phyloP scores from a whole-genome alignment of 1,284 basidiomycete genomes.

The Trametes versicolor region DNA sequence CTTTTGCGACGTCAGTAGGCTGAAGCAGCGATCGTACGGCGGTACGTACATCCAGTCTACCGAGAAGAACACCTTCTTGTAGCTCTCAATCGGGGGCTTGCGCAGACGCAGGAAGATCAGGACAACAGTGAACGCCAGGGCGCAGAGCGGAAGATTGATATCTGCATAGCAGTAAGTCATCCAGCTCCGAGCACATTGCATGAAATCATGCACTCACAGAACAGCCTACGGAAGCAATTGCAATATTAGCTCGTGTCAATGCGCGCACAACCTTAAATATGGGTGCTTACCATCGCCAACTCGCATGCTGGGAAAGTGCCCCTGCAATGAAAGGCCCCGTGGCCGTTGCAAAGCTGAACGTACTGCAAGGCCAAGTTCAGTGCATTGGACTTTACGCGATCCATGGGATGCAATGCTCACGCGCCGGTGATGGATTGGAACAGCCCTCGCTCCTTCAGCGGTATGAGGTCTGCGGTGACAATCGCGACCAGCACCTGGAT shows the following conservation, averaged over 20 bases:
- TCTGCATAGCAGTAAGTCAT: slow-evolving; percentile 25
- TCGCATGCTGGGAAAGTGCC: slow-evolving; percentile 42
- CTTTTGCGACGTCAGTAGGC: slow-evolving; percentile 24
- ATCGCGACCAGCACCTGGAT: slow-evolving; percentile 51
- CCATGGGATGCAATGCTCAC: slow-evolving; percentile 24
- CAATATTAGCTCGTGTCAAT: neutral
- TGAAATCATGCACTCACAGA: slow-evolving; percentile 7
- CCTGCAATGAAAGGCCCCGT: slow-evolving; percentile 48
- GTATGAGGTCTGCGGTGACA: slow-evolving; percentile 53
- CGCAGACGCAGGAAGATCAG: slow-evolving; percentile 49
- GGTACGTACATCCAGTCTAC: slow-evolving; percentile 46
- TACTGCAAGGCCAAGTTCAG: slow-evolving; percentile 11
- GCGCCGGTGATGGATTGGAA: slow-evolving; percentile 38
- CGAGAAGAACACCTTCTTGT: slow-evolving; percentile 40
- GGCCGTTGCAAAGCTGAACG: slow-evolving; percentile 44
- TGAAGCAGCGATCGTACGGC: neutral
- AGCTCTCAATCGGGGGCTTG: slow-evolving; percentile 42
- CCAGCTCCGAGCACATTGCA: no score
- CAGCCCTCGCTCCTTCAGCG: slow-evolving; percentile 52
- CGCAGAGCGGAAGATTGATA: slow-evolving; percentile 52
- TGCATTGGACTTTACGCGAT: neutral
- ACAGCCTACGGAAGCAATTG: slow-evolving; percentile 7
- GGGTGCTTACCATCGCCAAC: slow-evolving; percentile 44
- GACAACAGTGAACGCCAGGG: slow-evolving; percentile 47
- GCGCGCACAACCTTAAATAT: slow-evolving; percentile 16